A percentile compares a stretch with the other conserved stretches of the same genome.
phyloP scores from a whole-genome alignment of 768 basidiomycete species.

The Podaxis rugospora region DNA sequence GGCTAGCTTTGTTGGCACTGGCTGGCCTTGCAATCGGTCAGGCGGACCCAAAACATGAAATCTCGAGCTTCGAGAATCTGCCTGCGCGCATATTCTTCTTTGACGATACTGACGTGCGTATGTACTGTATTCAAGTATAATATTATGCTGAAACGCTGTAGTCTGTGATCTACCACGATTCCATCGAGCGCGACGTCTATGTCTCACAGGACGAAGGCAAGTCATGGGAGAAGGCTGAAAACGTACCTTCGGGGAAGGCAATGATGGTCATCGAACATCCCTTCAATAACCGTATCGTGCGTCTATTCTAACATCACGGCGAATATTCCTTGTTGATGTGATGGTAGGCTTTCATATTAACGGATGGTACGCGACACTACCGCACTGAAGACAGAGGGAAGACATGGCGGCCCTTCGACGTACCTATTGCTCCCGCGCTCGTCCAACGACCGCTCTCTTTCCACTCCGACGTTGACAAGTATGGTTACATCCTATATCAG shows the following conservation, averaged over 20 bases:
- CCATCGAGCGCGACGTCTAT: constrained; percentile 59
- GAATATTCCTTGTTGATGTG: not conserved
- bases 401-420: constrained; percentile 80
- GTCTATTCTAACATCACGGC: constrained; percentile 13
- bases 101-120: constrained; percentile 76
- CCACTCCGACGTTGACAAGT: constrained; percentile 72
- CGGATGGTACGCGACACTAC: constrained; percentile 73
- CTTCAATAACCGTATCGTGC: constrained; percentile 70
- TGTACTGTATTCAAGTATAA: not conserved
- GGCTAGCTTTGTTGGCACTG: constrained; percentile 1
- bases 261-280: constrained; percentile 84
- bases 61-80: constrained; percentile 62
- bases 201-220: constrained; percentile 89
- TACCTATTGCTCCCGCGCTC: constrained; percentile 55
- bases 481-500: constrained; percentile 75
- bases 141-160: constrained; percentile 5
- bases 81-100: constrained; percentile 86
- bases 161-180: constrained; percentile 77
- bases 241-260: constrained; percentile 53
- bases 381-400: constrained; percentile 84
- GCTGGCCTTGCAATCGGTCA: not conserved
- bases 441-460: constrained; percentile 74
- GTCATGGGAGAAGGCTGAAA: constrained; percentile 46
- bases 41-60: constrained; percentile 34
- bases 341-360: constrained; percentile 80